Percentiles rank a stretch among this genome's conserved stretches.
Conservation (phyloP, 192 early-diverging fungal species). For the Coemansia guatemalensis region DNA sequence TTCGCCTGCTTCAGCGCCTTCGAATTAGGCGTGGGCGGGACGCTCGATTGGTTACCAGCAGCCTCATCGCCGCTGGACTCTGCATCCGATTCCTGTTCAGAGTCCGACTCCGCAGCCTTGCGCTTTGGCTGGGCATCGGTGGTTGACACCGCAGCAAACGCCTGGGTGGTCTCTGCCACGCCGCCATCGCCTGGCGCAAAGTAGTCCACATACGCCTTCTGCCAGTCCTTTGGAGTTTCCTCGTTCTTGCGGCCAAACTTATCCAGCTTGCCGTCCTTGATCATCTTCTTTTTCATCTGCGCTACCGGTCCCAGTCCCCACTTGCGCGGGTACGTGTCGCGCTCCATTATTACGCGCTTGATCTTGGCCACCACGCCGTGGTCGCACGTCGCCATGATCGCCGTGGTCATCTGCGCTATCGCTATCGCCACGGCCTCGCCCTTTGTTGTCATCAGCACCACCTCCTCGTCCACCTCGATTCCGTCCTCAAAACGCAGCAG, state of each 20-base stretch:
- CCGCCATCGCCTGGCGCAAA: constrained; percentile 12
- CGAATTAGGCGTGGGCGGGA: constrained; percentile 11
- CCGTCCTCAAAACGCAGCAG: constrained; percentile 93
- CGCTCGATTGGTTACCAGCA: constrained; percentile 1
- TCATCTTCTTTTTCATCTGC: constrained; percentile 95
- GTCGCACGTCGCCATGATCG: constrained; percentile 95
- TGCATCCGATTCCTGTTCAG: constrained; percentile 32
- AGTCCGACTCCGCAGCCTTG: constrained; percentile 34
- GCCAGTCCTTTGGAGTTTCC: constrained; percentile 82
- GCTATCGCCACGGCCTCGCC: constrained; percentile 99
- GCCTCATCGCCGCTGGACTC: constrained; percentile 24
- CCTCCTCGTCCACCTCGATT: constrained; percentile 95
- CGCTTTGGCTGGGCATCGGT: constrained; percentile 16
- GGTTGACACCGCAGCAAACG: neutral
- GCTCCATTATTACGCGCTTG: constrained; percentile 99
- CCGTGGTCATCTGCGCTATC: constrained; percentile 96
- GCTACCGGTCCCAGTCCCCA: constrained; percentile 98
- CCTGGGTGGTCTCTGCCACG: neutral
- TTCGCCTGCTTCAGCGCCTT: constrained; percentile 27
- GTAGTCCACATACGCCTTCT: constrained; percentile 74
- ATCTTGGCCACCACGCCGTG: constrained; percentile 99
- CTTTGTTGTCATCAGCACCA: constrained; percentile 99
- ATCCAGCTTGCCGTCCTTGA: constrained; percentile 97
- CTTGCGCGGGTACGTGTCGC: constrained; percentile 96
- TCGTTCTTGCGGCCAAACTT: constrained; percentile 94